Conservation (phyloP, 2,329 filamentous ascomycete species). For the Paraphoma chrysanthemicola region DNA sequence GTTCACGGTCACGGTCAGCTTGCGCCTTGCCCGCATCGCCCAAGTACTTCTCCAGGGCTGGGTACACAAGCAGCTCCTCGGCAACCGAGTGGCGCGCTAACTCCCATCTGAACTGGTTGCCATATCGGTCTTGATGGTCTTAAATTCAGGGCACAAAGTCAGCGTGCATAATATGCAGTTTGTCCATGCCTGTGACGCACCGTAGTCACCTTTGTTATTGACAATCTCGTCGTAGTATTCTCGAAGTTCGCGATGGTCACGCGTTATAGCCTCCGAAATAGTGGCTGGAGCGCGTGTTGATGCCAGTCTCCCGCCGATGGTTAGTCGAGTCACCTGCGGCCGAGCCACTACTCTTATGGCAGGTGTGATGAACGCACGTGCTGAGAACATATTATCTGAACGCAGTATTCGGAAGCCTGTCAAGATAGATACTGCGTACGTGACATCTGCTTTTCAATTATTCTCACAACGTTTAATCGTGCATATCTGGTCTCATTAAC, state of each 20-base stretch:
- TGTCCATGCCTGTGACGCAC: no score
- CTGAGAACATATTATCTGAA: background rate
- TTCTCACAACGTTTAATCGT: no score
- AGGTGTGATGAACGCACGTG: background rate
- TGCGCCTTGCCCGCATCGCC: constrained; percentile 36
- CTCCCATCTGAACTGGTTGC: constrained; percentile 62
- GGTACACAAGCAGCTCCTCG: constrained; percentile 56
- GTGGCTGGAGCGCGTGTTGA: constrained; percentile 7
- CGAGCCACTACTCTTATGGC: constrained; percentile 9
- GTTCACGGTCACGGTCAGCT: constrained; percentile 40
- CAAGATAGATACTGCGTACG: no score
- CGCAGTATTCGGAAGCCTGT: background rate
- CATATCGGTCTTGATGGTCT: constrained; percentile 54
- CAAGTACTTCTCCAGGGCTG: constrained; percentile 46
- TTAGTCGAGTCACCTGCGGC: background rate
- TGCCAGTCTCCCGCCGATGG: constrained; percentile 2
- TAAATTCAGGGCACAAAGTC: no score
- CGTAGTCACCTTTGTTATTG: constrained; percentile 39
- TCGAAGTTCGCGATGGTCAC: constrained; percentile 53
- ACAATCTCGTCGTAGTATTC: constrained; percentile 54
- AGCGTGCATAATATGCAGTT: no score
- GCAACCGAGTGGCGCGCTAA: constrained; percentile 60
- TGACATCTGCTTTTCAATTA: no score
- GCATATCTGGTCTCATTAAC: background rate
- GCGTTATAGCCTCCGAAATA: constrained; percentile 49